Evolutionary conservation across 2,329 filamentous ascomycete species (phyloP).

Genomic region (Alternaria atra): DNA sequence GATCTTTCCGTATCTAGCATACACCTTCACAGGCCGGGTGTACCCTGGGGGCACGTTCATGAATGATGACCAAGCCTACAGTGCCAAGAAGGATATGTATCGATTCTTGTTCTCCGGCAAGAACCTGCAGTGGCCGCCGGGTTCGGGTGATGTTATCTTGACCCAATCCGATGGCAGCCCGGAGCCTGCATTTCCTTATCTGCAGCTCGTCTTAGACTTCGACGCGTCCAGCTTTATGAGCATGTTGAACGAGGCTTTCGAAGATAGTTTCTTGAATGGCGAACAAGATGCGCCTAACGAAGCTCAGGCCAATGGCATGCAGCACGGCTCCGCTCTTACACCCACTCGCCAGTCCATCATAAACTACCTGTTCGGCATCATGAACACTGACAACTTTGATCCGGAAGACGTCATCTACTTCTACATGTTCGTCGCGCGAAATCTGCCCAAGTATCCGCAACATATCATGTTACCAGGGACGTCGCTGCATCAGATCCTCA

Average conservation of each 20-base stretch:
- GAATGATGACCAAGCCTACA: constrained; percentile 73
- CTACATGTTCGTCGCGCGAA: constrained; percentile 98
- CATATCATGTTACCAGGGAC: constrained; percentile 91
- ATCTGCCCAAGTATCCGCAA: constrained; percentile 94
- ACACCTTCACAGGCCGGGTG: constrained; percentile 85
- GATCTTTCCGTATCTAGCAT: constrained; percentile 93
- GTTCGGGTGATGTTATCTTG: constrained; percentile 66
- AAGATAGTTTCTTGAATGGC: constrained; percentile 91
- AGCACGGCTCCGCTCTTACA: constrained; percentile 44
- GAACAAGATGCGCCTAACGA: constrained; percentile 70
- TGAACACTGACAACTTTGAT: constrained; percentile 79
- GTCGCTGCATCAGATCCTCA: constrained; percentile 80
- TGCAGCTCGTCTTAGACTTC: constrained; percentile 84
- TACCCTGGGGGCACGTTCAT: constrained; percentile 86
- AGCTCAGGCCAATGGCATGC: constrained; percentile 60
- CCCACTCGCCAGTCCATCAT: constrained; percentile 92
- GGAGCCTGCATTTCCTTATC: constrained; percentile 83
- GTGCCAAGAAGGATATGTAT: constrained; percentile 88
- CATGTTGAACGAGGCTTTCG: constrained; percentile 95
- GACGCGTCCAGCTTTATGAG: constrained; percentile 93
- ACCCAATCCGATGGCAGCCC: constrained; percentile 64
- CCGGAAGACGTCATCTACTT: constrained; percentile 88
- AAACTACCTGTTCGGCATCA: constrained; percentile 88
- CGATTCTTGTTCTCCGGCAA: constrained; percentile 92
- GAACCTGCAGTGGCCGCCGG: constrained; percentile 76